Percentiles rank a stretch among this genome's conserved stretches.
phyloP scores from a whole-genome alignment of 495 filamentous ascomycete genomes.

The Aspergillus nidulans region DNA sequence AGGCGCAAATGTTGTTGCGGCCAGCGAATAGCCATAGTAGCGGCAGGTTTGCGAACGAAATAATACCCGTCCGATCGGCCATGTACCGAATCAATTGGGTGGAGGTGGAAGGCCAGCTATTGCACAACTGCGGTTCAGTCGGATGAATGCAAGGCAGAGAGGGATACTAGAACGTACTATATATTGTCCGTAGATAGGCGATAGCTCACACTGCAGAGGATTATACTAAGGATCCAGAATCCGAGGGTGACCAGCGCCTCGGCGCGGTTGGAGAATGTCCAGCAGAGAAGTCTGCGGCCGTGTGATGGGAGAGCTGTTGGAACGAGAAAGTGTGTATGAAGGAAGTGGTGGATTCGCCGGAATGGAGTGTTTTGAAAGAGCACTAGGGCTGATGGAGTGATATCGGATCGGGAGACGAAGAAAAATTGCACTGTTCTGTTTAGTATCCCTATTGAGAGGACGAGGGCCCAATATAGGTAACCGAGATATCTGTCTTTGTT shows the following conservation, averaged over 20 bases:
- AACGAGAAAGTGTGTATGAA: conserved; percentile 32
- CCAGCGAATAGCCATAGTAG: conserved; percentile 49
- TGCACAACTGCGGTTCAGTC: no score
- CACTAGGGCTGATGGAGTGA: background rate
- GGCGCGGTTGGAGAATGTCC: conserved; percentile 37
- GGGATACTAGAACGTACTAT: conserved; percentile 32
- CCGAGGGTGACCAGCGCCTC: conserved; percentile 34
- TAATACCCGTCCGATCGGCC: conserved; percentile 48
- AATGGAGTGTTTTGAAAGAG: background rate
- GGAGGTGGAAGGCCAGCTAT: conserved; percentile 34
- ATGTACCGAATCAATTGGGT: conserved; percentile 39
- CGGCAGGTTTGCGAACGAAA: conserved; percentile 49
- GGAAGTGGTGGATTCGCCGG: conserved; percentile 17
- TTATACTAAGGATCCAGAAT: conserved; percentile 39
- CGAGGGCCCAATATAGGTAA: conserved; percentile 32
- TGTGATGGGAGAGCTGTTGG: conserved; percentile 27
- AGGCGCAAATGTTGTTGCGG: conserved; percentile 53
- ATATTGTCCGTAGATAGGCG: conserved; percentile 32
- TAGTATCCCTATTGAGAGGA: conserved; percentile 25
- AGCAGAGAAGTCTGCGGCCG: conserved; percentile 29
- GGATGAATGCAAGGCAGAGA: no score
- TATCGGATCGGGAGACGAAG: background rate
- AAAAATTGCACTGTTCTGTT: conserved; percentile 19
- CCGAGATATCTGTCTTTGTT: conserved; percentile 13
- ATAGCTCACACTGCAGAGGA: conserved; percentile 36